These are phyloP conservation scores for Pelargonium cotyledonis DNA, from an alignment of 441 rosid species.

Conservation along the genomic window DNA sequence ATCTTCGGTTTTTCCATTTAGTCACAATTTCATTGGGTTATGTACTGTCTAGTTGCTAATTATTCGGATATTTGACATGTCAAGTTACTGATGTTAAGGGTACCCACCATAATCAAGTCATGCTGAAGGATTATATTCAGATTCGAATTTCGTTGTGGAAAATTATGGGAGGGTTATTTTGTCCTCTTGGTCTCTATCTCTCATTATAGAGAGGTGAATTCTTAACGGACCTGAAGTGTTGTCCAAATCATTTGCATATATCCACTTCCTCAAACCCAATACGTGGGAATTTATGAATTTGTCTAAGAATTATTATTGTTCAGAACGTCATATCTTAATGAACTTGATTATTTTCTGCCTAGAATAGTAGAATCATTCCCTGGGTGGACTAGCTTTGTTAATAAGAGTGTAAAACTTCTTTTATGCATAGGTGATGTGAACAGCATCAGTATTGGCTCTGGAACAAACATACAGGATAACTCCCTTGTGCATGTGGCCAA, in stretches of 20 bases:
- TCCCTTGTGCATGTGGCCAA: slow-evolving; percentile 87
- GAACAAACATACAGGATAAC: slow-evolving; percentile 94
- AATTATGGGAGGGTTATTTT: not conserved
- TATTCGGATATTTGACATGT: not conserved
- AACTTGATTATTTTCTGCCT: not conserved
- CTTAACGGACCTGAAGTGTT: not conserved
- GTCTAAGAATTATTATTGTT: not conserved
- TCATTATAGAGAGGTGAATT: not conserved
- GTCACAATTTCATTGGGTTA: not conserved
- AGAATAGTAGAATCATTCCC: too few species aligned
- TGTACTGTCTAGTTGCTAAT: not conserved
- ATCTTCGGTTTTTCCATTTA: not conserved
- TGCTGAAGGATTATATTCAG: not conserved
- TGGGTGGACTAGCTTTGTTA: not conserved
- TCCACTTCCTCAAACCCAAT: not conserved
- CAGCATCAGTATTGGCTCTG: slow-evolving; percentile 68
- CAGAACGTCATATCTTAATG: not conserved
- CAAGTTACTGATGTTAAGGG: not conserved
- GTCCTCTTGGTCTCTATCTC: not conserved
- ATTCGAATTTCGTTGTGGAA: not conserved
- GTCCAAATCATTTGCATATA: not conserved
- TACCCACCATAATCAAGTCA: not conserved
- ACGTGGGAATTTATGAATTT: not conserved
- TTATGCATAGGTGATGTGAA: slow-evolving; percentile 66
- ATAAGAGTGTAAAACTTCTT: slow-evolving; percentile 12